phyloP scores from a whole-genome alignment of 768 basidiomycete genomes.

The Termitomyces sp. region DNA sequence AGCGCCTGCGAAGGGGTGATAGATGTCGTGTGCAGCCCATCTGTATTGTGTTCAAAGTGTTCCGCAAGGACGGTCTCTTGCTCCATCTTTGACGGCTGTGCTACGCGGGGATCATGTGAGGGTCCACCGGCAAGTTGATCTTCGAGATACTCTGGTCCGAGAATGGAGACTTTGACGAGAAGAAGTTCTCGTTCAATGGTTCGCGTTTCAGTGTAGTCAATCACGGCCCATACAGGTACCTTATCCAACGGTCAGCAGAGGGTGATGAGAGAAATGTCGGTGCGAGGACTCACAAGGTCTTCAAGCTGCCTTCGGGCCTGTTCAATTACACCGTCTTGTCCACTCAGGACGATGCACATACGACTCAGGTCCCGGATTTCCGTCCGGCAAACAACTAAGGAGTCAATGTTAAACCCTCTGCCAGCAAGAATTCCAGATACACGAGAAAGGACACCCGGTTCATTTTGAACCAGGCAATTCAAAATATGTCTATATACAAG shows the following conservation, averaged over 20 bases:
- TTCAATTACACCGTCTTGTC: conserved; percentile 97
- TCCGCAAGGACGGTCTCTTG: conserved; percentile 72
- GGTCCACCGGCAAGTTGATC: conserved; percentile 86
- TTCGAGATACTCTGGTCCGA: conserved; percentile 95
- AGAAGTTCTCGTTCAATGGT: conserved; percentile 91
- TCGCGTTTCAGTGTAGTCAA: conserved; percentile 93
- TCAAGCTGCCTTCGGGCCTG: conserved; percentile 95
- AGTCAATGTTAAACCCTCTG: conserved; percentile 98
- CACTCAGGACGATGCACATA: conserved; percentile 96
- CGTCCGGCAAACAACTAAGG: conserved; percentile 95
- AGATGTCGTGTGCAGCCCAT: conserved; percentile 28
- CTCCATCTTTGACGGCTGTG: conserved; percentile 49
- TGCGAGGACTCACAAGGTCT: conserved; percentile 68
- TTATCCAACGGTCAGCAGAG: conserved; percentile 22
- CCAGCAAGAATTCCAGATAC: conserved; percentile 97
- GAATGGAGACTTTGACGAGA: conserved; percentile 93
- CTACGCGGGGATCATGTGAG: conserved; percentile 66
- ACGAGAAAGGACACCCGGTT: conserved; percentile 97
- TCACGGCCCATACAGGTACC: conserved; percentile 99
- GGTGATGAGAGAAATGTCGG: background rate
- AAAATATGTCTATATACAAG: conserved; percentile 70
- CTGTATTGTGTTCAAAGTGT: conserved; percentile 65
- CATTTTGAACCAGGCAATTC: conserved; percentile 98
- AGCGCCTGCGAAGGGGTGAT: conserved; percentile 84
- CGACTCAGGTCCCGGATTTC: conserved; percentile 95